Evolutionary conservation across 345 rosid species (phyloP), one percentile per base, ranked within the genome.

Genomic region (Pistacia atlantica): DNA sequence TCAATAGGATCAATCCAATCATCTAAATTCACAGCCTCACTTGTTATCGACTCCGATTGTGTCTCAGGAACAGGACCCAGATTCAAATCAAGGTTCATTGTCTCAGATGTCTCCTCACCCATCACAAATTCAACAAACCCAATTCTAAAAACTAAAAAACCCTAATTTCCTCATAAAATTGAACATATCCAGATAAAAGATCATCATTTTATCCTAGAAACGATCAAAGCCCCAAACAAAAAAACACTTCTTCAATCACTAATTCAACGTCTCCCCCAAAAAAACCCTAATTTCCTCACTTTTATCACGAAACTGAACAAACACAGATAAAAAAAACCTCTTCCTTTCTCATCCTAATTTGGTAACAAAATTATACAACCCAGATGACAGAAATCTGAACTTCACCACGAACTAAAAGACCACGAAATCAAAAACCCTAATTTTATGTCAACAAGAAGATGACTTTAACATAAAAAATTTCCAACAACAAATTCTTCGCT

Each of bases 71-170:
- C 90, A 69, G 98, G 99, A 52, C 96, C 96, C 70, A 95, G 87
- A 78, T 95, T 95, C 92, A 95, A 89, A 84, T 95, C 99, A 52
- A 95, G 99, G 80, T 95, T 93, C 98, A 95, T 93, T 37, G 94
- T 84, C 71, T 91, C 95, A 45, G 91, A 84, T 73, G 88, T 82
- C 83, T 87, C 95, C 65, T 91, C 97, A 54, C 83, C 92, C 98
- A 93, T 91, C 73, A 72, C 75, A 80, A 78, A 73, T 38, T 60
- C 55, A 60, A 72, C 65, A 73, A 78, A 57, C 71, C 67, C 64
- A 49, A 74, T 58, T 38, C 7, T 56, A 7, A 33, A 64, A 11
- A 64, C 11, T 9, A 73, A 61, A 78, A 49, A 69, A 48, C 37
- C 80, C 83, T 78, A 75, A 20, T 51, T 68, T 61, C 54, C 54